phyloP scores from a whole-genome alignment of 225 moss, liverwort and hornwort species.

The Physcomitrium patens region DNA sequence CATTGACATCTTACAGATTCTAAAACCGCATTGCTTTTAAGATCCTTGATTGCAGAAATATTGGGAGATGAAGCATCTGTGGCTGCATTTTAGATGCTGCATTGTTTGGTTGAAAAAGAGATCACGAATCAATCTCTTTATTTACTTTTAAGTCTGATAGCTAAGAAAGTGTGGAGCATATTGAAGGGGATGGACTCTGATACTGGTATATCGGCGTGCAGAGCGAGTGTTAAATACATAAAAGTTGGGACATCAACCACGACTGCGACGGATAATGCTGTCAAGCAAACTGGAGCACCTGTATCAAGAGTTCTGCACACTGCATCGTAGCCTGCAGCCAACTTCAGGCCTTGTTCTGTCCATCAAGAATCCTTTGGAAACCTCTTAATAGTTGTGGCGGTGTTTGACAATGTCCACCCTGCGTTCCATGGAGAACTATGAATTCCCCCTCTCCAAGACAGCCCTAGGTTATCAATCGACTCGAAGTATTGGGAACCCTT shows the following conservation, averaged over 20 bases:
- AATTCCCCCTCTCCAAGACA: conserved; percentile 12
- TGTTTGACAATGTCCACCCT: conserved; percentile 58
- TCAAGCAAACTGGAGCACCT: conserved; percentile 32
- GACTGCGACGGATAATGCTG: conserved; percentile 11
- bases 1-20: background rate
- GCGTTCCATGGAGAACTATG: conserved; percentile 26
- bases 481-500: conserved; percentile 24
- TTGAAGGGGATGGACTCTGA: conserved; percentile 14
- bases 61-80: background rate
- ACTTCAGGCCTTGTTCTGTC: background rate
- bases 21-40: background rate
- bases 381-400: conserved; percentile 42
- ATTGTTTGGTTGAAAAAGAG: background rate
- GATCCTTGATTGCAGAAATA: background rate
- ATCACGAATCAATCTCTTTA: background rate
- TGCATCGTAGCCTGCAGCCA: conserved; percentile 29
- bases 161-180: background rate
- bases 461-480: conserved; percentile 20
- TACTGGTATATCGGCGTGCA: conserved; percentile 27
- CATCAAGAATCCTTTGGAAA: conserved; percentile 26
- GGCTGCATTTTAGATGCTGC: background rate
- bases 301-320: conserved; percentile 41
- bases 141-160: background rate
- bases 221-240: conserved; percentile 54
- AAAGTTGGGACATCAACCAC: conserved; percentile 41